Percentiles rank a stretch among this genome's conserved stretches.
These are phyloP conservation scores for Phytophthora cajani DNA, from an alignment of 352 stramenopile species.

Conservation along the genomic window DNA sequence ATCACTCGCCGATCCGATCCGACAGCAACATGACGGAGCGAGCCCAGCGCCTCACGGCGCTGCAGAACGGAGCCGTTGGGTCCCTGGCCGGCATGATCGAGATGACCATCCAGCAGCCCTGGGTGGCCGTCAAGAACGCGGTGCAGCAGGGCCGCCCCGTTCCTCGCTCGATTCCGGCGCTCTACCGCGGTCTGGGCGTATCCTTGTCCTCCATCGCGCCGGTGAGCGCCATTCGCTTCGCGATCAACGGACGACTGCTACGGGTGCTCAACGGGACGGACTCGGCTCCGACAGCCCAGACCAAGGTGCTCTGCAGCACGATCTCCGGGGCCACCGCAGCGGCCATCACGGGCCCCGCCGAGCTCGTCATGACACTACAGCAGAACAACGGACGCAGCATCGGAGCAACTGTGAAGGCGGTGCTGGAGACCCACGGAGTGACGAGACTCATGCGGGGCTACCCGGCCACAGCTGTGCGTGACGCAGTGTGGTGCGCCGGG, in stretches of 20 bases:
- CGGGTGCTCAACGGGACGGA: conserved; percentile 35
- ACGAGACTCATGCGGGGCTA: conserved; percentile 64
- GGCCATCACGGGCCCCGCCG: conserved; percentile 66
- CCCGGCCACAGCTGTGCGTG: conserved; percentile 61
- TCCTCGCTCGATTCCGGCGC: conserved; percentile 56
- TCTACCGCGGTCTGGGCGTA: conserved; percentile 83
- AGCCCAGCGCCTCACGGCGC: conserved; percentile 61
- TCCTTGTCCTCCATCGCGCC: conserved; percentile 79
- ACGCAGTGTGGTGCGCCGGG: conserved; percentile 78
- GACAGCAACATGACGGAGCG: conserved; percentile 47
- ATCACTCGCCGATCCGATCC: conserved; percentile 18
- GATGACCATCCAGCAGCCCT: conserved; percentile 82
- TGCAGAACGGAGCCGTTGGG: conserved; percentile 80
- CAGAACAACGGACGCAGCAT: conserved; percentile 77
- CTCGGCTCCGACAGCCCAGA: conserved; percentile 38
- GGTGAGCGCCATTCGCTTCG: conserved; percentile 81
- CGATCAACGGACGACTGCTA: conserved; percentile 71
- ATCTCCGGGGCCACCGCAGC: conserved; percentile 63
- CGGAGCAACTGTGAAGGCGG: conserved; percentile 56
- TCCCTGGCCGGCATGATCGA: conserved; percentile 85
- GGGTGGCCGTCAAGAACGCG: conserved; percentile 85
- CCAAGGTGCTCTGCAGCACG: conserved; percentile 67
- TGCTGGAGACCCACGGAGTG: conserved; percentile 52
- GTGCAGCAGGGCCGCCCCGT: conserved; percentile 79
- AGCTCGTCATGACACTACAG: conserved; percentile 87